Conservation (phyloP, 164 flowering plant species). For the Macadamia tetraphylla region DNA sequence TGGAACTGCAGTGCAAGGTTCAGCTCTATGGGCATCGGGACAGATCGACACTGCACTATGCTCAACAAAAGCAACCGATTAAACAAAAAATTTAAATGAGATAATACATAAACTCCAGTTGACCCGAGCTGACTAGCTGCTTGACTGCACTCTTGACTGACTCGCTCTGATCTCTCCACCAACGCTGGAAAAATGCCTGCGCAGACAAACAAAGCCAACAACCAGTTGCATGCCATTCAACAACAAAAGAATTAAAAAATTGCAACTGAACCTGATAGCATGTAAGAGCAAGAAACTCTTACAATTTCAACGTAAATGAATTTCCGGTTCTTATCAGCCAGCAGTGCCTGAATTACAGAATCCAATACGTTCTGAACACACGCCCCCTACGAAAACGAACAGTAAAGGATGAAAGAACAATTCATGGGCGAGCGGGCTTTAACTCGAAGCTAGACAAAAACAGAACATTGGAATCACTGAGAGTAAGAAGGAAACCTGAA, state of each 20-base stretch:
- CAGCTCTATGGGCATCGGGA: too few species aligned
- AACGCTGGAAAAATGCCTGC: constrained; percentile 92
- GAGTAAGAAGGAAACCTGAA: constrained; percentile 27
- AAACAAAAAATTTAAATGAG: background rate
- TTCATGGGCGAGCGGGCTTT: background rate
- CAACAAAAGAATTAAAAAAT: background rate
- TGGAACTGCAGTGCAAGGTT: too few species aligned
- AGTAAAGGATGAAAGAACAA: background rate
- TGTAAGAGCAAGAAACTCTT: constrained; percentile 3
- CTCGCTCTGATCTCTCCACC: constrained; percentile 87
- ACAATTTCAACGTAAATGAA: constrained; percentile 78
- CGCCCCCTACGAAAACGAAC: constrained; percentile 30
- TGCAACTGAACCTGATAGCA: background rate
- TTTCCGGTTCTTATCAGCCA: constrained; percentile 77
- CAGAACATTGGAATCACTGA: background rate
- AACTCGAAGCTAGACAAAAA: too few species aligned
- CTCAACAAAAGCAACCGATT: background rate
- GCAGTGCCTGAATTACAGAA: constrained; percentile 61
- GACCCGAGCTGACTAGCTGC: constrained; percentile 66
- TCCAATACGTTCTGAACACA: constrained; percentile 88
- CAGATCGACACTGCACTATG: too few species aligned
- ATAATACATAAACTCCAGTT: constrained; percentile 78
- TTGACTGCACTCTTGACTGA: constrained; percentile 42
- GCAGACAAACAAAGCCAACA: constrained; percentile 3
- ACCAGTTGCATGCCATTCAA: background rate